phyloP scores from a whole-genome alignment of 305 asterid species.

The Andrographis paniculata region DNA sequence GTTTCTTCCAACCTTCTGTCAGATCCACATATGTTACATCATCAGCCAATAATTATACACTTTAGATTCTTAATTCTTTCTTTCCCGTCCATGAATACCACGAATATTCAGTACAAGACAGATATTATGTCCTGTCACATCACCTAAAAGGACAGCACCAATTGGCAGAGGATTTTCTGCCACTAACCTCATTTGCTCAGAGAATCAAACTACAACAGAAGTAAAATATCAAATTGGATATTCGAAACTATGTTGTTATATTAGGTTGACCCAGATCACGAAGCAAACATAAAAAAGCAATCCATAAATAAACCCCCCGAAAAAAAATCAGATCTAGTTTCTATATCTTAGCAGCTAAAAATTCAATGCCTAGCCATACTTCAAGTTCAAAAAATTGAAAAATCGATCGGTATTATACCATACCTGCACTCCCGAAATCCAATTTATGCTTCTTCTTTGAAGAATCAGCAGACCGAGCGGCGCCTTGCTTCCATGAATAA shows the following conservation, averaged over 20 bases:
- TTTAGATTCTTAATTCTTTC: conserved; percentile 25
- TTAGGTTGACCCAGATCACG: conserved; percentile 28
- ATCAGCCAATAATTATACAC: conserved; percentile 28
- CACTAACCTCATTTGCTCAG: conserved; percentile 21
- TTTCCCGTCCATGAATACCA: conserved; percentile 23
- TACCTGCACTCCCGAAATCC: conserved; percentile 45
- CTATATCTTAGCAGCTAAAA: background rate
- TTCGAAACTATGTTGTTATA: conserved; percentile 16
- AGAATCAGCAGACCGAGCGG: conserved; percentile 36
- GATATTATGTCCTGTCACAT: conserved; percentile 35
- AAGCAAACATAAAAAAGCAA: conserved; percentile 23
- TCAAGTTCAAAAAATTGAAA: background rate
- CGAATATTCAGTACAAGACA: conserved; percentile 42
- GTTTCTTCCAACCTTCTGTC: conserved; percentile 20
- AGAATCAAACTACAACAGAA: conserved; percentile 26
- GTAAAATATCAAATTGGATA: conserved; percentile 21
- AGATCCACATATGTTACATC: conserved; percentile 46
- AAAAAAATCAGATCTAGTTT: conserved; percentile 29
- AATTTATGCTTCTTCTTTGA: conserved; percentile 65
- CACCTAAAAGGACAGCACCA: conserved; percentile 24
- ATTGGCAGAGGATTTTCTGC: conserved; percentile 19
- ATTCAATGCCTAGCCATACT: background rate
- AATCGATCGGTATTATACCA: background rate
- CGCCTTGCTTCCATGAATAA: conserved; percentile 53
- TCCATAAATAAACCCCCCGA: conserved; percentile 8